Evolutionary conservation across 176 grass and related monocot species (phyloP).

Genomic region (Saccharum spontaneum): DNA sequence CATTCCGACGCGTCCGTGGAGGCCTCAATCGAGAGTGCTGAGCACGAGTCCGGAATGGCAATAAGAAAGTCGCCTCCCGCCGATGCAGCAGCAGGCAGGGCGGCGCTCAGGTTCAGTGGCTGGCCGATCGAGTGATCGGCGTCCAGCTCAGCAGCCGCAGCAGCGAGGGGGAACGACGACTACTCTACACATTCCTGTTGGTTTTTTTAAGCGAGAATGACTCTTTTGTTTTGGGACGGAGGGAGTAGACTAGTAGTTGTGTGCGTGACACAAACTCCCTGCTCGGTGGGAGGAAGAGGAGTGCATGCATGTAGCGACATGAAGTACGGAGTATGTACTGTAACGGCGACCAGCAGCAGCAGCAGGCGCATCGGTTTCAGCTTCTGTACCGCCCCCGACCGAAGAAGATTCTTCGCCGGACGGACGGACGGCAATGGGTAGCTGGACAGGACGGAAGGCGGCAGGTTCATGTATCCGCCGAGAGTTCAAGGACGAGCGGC

Average conservation of each 20-base stretch:
- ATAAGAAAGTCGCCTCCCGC: not conserved
- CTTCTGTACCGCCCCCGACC: not conserved
- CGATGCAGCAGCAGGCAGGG: not conserved
- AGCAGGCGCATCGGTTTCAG: not conserved
- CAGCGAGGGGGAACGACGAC: not conserved
- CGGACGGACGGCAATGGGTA: not conserved
- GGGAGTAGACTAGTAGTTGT: not conserved
- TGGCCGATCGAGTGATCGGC: constrained; percentile 1
- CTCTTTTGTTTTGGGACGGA: too few relatives aligned
- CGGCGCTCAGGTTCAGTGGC: constrained; percentile 42
- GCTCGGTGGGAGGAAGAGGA: not conserved
- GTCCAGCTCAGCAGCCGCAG: constrained; percentile 33
- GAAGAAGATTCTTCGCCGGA: constrained; percentile 27
- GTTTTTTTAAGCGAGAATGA: too few relatives aligned
- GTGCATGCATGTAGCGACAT: constrained; percentile 7
- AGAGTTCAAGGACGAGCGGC: not conserved
- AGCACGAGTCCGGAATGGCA: not conserved
- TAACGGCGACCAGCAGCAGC: not conserved
- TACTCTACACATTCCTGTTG: constrained; percentile 32
- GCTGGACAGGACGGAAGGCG: not conserved
- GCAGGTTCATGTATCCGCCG: constrained; percentile 43
- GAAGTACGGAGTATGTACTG: not conserved
- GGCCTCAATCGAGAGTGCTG: not conserved
- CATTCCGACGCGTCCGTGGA: not conserved
- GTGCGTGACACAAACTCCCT: constrained; percentile 1